Evolutionary conservation across 306 rosid genomes (phyloP).

Genomic region (Cucurbita argyrosperma): DNA sequence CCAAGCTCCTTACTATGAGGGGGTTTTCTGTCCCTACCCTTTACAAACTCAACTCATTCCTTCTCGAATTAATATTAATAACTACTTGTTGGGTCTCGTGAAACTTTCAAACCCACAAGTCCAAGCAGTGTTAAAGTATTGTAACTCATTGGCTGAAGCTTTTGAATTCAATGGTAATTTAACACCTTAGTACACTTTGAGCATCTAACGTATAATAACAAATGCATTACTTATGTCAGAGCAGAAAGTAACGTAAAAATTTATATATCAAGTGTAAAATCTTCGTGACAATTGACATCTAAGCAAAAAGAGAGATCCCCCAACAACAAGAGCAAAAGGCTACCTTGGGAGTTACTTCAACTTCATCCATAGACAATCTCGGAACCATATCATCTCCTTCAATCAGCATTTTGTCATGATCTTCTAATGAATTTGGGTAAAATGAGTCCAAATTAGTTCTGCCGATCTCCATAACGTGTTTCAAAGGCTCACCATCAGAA

Average conservation of each 20-base stretch:
- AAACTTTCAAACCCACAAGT: too few species aligned
- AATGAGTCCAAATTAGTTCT: constrained; percentile 35
- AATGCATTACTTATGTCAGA: neutral
- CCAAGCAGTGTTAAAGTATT: too few species aligned
- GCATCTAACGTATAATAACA: too few species aligned
- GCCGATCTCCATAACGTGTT: constrained; percentile 30
- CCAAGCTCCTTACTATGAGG: too few species aligned
- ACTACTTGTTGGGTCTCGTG: too few species aligned
- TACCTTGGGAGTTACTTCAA: constrained; percentile 22
- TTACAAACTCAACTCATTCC: too few species aligned
- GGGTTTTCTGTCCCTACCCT: too few species aligned
- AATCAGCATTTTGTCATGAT: constrained; percentile 14
- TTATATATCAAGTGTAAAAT: neutral
- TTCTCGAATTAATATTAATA: too few species aligned
- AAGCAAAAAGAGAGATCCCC: neutral
- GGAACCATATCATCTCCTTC: constrained; percentile 21
- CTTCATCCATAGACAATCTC: constrained; percentile 28
- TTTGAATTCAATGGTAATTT: neutral
- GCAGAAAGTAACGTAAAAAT: neutral
- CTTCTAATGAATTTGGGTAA: constrained; percentile 23
- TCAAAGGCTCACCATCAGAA: constrained; percentile 14
- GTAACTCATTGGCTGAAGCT: too few species aligned
- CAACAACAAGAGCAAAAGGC: neutral
- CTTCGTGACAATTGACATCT: neutral
- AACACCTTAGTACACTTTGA: neutral